These are phyloP conservation scores for Cryptococcus sp. DNA, from an alignment of 1,284 basidiomycete genomes.

Conservation along the genomic window DNA sequence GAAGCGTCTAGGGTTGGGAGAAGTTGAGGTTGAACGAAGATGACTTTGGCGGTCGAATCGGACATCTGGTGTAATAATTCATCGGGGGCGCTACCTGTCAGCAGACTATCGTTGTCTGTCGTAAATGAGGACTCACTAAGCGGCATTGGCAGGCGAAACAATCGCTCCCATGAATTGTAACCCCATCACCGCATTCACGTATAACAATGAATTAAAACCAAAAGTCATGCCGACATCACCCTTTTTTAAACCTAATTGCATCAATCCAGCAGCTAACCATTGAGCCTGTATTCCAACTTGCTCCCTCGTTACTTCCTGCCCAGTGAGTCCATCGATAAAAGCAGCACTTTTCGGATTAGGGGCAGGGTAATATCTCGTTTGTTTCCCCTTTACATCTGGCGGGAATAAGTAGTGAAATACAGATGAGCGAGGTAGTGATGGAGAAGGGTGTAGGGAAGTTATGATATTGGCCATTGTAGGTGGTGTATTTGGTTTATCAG, in stretches of 20 bases:
- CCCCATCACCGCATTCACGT: constrained; percentile 61
- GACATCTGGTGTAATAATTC: constrained; percentile 47
- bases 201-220: constrained; percentile 57
- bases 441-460: constrained; percentile 17
- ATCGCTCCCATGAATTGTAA: constrained; percentile 42
- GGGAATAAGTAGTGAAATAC: constrained; percentile 37
- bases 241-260: constrained; percentile 19
- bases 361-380: constrained; percentile 8
- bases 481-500: constrained; percentile 10
- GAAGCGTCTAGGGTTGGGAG: constrained; percentile 40
- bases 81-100: constrained; percentile 24
- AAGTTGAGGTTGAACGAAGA: constrained; percentile 57
- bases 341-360: constrained; percentile 49
- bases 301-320: constrained; percentile 56
- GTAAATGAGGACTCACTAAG: constrained; percentile 30
- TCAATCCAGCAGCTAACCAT: constrained; percentile 57
- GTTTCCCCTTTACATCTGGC: constrained; percentile 11
- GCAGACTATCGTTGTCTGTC: constrained; percentile 30
- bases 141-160: constrained; percentile 40
- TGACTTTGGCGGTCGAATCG: constrained; percentile 56
- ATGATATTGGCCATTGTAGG: constrained; percentile 22
- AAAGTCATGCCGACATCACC: constrained; percentile 42
- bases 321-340: constrained; percentile 64
- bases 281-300: constrained; percentile 58
- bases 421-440: constrained; percentile 30